Base-by-base conservation (phyloP, 1,284 basidiomycete genomes). In the Ganoderma multipileum region DNA sequence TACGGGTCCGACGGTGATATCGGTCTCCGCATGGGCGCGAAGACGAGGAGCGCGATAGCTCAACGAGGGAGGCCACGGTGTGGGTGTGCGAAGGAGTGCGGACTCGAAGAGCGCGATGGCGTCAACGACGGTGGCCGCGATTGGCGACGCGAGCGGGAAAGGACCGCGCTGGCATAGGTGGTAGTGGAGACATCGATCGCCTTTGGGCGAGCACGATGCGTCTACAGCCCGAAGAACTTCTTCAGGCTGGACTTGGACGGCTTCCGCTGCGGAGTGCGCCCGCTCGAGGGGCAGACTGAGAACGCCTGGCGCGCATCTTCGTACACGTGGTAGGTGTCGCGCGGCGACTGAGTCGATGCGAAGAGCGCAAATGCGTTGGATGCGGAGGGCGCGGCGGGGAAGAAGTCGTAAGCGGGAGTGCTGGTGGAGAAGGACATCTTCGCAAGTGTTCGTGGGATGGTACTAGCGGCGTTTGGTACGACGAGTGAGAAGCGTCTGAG, bases 331-430 rank as follows among this genome's bases (percentile, higher is more conserved):
- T 50, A 50, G 47, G 47, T 50, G 55, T 76, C 75, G 61, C 76
- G 73, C 1, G 75, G 76, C 6, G 74, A 75, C 33, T 75, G 74
- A n/a, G 73, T 61, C 47, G 70, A 55, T 5, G 72, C 12, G 72
- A 76, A 76, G 52, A 77, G 68, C 57, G 57, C 58, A 69, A 77
- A 76, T 9, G 72, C 73, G 60, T 74, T 71, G 11, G 71, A 71
- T 20, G 74, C 63, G 33, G 72, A 42, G 41, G 71, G 62, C 30
- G 72, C 52, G 57, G 70, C 63, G 69, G 72, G 68, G 47, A 50
- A 50, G 47, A 50, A 50, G 23, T 2, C 12, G 23, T 26, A 50
- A 26, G 47, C 9, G 8, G 47, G 11, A 8, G 47, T 4, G 11
- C 11, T 50, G 23, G 47, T 26, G 11, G 47, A 50, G 47, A 50